Evolutionary conservation across 2,329 filamentous ascomycete species (phyloP).

Genomic region (Aureobasidium uvarum): DNA sequence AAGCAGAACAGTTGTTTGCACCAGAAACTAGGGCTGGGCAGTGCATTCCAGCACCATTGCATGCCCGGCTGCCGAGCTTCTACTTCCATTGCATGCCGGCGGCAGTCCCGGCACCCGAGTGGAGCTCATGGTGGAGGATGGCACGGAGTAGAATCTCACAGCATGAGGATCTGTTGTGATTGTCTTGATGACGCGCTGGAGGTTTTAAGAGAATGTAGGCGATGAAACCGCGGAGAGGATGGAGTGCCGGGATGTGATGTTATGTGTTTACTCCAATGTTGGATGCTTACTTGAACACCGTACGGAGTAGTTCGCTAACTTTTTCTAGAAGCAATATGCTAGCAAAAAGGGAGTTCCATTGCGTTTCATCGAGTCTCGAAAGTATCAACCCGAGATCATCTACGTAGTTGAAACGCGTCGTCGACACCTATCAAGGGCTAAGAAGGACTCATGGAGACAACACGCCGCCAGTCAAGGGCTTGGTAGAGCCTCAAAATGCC

Average conservation of each 20-base stretch:
- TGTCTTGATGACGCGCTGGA: neutral
- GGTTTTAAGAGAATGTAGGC: neutral
- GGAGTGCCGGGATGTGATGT: neutral
- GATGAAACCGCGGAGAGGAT: neutral
- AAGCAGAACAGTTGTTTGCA: neutral
- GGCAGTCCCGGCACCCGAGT: neutral
- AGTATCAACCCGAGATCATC: no score
- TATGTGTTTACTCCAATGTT: neutral
- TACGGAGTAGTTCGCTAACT: neutral
- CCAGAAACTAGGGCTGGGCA: conserved; percentile 14
- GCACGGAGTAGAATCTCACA: neutral
- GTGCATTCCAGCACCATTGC: neutral
- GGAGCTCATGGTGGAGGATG: neutral
- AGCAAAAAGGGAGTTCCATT: neutral
- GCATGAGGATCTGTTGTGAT: neutral
- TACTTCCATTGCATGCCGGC: conserved; percentile 7
- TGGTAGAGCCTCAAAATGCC: neutral
- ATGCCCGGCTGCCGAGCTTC: conserved; percentile 3
- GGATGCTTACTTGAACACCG: neutral
- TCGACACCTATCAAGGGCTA: no score
- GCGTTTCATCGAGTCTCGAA: neutral
- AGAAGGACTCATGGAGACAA: neutral
- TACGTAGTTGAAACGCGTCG: no score
- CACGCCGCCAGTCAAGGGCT: neutral
- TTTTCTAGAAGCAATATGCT: neutral